Evolutionary conservation across 2,329 filamentous ascomycete genomes (phyloP).

Genomic region (Colletotrichum somersetense): DNA sequence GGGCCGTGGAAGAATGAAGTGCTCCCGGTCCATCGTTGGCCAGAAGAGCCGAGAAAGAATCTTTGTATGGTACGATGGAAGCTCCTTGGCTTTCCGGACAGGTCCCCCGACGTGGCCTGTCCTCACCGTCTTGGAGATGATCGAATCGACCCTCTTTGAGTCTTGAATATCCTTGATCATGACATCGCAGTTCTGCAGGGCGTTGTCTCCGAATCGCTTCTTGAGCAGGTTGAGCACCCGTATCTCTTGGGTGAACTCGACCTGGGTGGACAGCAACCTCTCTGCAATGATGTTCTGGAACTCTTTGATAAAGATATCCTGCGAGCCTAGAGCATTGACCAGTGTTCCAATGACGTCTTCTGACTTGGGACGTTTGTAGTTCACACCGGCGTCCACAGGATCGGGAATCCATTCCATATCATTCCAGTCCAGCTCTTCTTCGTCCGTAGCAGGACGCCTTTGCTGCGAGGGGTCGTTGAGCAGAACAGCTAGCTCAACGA

Average conservation of each 20-base stretch:
- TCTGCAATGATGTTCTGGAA: slow-evolving; percentile 91
- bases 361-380: slow-evolving; percentile 89
- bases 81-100: slow-evolving; percentile 42
- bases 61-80: slow-evolving; percentile 76
- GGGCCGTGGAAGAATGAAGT: slow-evolving; percentile 72
- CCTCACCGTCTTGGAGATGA: slow-evolving; percentile 65
- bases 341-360: slow-evolving; percentile 94
- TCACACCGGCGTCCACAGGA: slow-evolving; percentile 90
- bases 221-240: slow-evolving; percentile 90
- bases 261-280: slow-evolving; percentile 76
- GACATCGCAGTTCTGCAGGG: slow-evolving; percentile 93
- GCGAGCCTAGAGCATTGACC: slow-evolving; percentile 87
- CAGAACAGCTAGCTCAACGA: slow-evolving; percentile 76
- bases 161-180: slow-evolving; percentile 96
- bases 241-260: slow-evolving; percentile 81
- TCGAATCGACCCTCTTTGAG: slow-evolving; percentile 78
- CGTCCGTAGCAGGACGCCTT: slow-evolving; percentile 65
- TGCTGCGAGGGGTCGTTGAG: slow-evolving; percentile 72
- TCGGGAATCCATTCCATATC: slow-evolving; percentile 96
- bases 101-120: slow-evolving; percentile 41
- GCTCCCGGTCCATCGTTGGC: slow-evolving; percentile 82
- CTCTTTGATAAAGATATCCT: slow-evolving; percentile 94
- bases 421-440: slow-evolving; percentile 85
- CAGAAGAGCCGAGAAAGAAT: slow-evolving; percentile 95
- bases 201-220: slow-evolving; percentile 85